Evolutionary conservation across 177 flowering plant species (phyloP), one percentile per base, ranked within the genome.

Genomic region (Vitis hybrid): DNA sequence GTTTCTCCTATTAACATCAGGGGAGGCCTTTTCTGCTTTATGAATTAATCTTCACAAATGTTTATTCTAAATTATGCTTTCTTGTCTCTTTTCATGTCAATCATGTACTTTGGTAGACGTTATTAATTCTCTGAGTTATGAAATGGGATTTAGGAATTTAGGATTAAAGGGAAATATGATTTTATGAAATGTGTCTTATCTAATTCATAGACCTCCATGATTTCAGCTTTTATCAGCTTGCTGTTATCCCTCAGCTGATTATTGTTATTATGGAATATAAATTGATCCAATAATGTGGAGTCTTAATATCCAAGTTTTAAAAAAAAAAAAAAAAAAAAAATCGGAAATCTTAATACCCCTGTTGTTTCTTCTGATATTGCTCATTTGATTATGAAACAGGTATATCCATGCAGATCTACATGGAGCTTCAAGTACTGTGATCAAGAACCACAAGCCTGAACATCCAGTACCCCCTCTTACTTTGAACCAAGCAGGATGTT

Each of bases 381-480:
- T 71, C n/a, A 2, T 21, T 55, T 57, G 54, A 17, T 56, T 40
- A 24, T 78, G 65, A 58, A 81, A 81, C 79, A 94, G 98, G 81
- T 94, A 94, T 78, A 84, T 94, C 59, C 99, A 94, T 78, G 99
- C 99, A 19, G 99, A 94, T 12, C 88, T 94, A 52, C 98, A 94
- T 83, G 99, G 99, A 74, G 99, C 99, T 78, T 94, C 99, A 52
- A 93, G 94, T 74, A 93, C 98, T 35, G 85, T 94, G 69, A 93
- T 94, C 61, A 91, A 94, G 85, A 94, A 94, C 79, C 98, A 94
- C 82, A 91, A 82, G 78, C 92, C 94, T 21, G 97, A 91, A 56
- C 80, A 78, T 50, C 86, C 91, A 60, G 84, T 93, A n/a, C 98
- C 99, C 51, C 99, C 98, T 75, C 94, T 93, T 46, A 89, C 98